phyloP scores from a whole-genome alignment of 805 yeast genomes.

The Starmerella khaoyaiensis region DNA sequence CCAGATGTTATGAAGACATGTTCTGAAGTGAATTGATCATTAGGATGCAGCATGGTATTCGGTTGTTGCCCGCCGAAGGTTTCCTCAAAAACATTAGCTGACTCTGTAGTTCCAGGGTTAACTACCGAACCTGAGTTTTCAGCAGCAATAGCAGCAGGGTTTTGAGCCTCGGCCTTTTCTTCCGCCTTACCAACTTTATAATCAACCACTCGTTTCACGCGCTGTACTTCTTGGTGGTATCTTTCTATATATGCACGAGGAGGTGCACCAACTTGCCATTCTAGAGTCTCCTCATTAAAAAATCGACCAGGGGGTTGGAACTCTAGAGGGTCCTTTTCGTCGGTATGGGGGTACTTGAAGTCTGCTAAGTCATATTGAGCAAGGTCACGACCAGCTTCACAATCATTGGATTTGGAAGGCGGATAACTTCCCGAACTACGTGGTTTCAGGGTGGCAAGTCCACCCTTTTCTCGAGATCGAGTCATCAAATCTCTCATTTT shows the following conservation, averaged over 20 bases:
- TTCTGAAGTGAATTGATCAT: too few relatives aligned
- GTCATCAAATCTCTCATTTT: constrained; percentile 17
- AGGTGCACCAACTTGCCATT: constrained; percentile 15
- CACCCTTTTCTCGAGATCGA: constrained; percentile 11
- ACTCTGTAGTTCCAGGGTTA: too few relatives aligned
- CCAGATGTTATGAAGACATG: too few relatives aligned
- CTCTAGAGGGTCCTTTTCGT: constrained; percentile 14
- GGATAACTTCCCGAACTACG: constrained; percentile 7
- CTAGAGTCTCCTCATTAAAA: constrained; percentile 16
- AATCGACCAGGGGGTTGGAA: constrained; percentile 13
- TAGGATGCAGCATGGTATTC: too few relatives aligned
- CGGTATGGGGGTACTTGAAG: constrained; percentile 17
- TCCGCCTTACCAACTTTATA: constrained; percentile 10
- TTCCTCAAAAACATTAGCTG: too few relatives aligned
- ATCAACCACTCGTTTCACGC: constrained; percentile 12
- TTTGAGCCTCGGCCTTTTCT: constrained; percentile 3
- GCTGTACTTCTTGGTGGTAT: constrained; percentile 14
- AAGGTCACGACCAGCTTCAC: constrained; percentile 8
- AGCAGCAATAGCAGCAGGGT: neutral
- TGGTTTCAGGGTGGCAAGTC: constrained; percentile 10
- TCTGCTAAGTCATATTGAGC: constrained; percentile 13
- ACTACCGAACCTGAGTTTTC: too few relatives aligned
- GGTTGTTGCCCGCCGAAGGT: too few relatives aligned
- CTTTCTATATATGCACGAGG: constrained; percentile 11
- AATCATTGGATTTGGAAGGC: constrained; percentile 7